Base-by-base conservation (phyloP, 352 stramenopile species). In the Plasmopara viticola region DNA sequence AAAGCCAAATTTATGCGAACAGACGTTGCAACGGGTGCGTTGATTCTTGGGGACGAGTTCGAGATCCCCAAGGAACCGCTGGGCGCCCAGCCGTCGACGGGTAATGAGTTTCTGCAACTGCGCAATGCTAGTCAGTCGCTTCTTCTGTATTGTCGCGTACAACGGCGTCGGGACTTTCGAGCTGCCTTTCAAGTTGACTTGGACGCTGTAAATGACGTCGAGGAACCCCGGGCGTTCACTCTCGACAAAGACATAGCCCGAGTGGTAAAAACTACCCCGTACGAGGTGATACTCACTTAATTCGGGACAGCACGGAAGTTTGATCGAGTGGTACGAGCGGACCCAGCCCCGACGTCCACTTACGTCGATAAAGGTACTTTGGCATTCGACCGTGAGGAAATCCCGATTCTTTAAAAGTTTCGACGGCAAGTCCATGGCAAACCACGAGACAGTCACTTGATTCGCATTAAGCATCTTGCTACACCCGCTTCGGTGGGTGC, bases 361-460 rank as follows among this genome's bases (percentile, higher is more conserved):
- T 6, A 70, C 66, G 51, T 88, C 77, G 14, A 68, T 54, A 50
- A 88, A 88, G 9, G 72, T 70, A 62, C 84, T 80, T 52, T 90
- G 80, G 53, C 78, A 90, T 59, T 90, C 80, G 34, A 90, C 68
- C 9, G 73, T 82, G 46, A 84, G 58, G 45, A 84, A 87, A 49
- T 88, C 79, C 15, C 79, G 74, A 60, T 85, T 73, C 60, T 78
- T 81, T 44, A 87, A 65, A 12, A 90, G 48, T 44, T 72, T 70
- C 40, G 74, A 85, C 29, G 74, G 67, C 48, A 80, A 64, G 25
- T 83, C 68, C 20, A 66, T 56, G 17, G 60, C 68, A 45, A 68
- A 71, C 80, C 80, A 90, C 54, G 81, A 82, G 59, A 87, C 68
- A 2, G 78, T 86, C 20, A 86, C 70, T 51, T 88, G 78, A 59